These are phyloP conservation scores for Ganoderma sinense DNA, from an alignment of 1,284 basidiomycete genomes.

Conservation along the genomic window DNA sequence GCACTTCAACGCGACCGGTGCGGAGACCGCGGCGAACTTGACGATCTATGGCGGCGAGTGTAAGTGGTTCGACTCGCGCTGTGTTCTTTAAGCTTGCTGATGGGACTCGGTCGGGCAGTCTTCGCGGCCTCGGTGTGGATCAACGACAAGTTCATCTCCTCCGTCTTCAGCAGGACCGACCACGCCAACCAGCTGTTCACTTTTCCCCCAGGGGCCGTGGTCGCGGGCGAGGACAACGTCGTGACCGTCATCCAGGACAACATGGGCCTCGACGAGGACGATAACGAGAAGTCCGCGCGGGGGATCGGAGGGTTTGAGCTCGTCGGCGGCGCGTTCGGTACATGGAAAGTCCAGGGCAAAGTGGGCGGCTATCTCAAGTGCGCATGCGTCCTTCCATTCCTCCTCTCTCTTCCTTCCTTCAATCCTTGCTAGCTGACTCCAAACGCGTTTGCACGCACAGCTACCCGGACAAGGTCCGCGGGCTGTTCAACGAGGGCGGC, in stretches of 20 bases:
- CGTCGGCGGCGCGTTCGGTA: slow-evolving; percentile 52
- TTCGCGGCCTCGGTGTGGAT: slow-evolving; percentile 85
- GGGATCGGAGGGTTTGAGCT: slow-evolving; percentile 79
- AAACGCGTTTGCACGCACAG: slow-evolving; percentile 37
- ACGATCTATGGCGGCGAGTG: slow-evolving; percentile 83
- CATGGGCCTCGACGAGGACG: slow-evolving; percentile 74
- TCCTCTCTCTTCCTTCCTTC: accelerated
- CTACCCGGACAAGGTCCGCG: slow-evolving; percentile 74
- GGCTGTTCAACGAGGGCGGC: slow-evolving; percentile 82
- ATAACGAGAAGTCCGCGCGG: slow-evolving; percentile 70
- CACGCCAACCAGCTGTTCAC: slow-evolving; percentile 72
- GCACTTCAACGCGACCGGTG: slow-evolving; percentile 69
- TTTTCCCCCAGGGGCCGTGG: slow-evolving; percentile 65
- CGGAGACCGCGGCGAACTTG: slow-evolving; percentile 70
- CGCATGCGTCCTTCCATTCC: slow-evolving; percentile 28
- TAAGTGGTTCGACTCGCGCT: slow-evolving; percentile 38
- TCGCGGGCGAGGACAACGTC: slow-evolving; percentile 66
- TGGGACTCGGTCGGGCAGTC: slow-evolving; percentile 43
- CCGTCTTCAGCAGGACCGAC: slow-evolving; percentile 68
- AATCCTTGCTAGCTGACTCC: no score
- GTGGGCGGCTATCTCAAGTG: slow-evolving; percentile 77
- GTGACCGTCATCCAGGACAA: slow-evolving; percentile 84
- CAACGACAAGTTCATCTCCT: slow-evolving; percentile 75
- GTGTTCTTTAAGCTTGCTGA: neutral
- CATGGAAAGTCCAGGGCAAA: slow-evolving; percentile 87